Evolutionary conservation across 805 yeast species (phyloP), one percentile per base, ranked within the genome.

Genomic region (Aciculoconidium aculeatum): DNA sequence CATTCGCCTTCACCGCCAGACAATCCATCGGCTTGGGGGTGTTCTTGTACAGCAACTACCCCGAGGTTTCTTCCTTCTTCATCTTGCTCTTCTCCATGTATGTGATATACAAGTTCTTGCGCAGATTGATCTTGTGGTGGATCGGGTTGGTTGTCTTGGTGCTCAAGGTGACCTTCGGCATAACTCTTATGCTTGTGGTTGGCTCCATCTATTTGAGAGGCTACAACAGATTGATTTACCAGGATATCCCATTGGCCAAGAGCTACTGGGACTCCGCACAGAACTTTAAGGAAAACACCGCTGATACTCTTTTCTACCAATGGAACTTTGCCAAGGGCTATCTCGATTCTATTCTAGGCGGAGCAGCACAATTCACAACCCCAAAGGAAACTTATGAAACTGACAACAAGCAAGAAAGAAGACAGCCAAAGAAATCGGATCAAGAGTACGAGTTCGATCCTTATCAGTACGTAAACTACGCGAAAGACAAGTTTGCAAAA

Each of bases 181-280:
- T 51, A 21, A 20, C 39, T 1, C 19, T 47, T 17, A 17, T 50
- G 7, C 11, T 32, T 16, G 10, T 44, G 6, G 37, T 37, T 4
- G 32, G 42, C 12, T 21, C 41, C 11, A 26, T 52, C 1, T 51
- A 50, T 27, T 23, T 47, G 9, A 35, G 59, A 21, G 58, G 59
- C 1, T 37, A 37, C 33, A 31, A 32, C 11, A 27, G 38, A 4
- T 37, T 52, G n/a, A 30, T 53, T 20, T 27, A 42, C 9, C 40
- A 42, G 17, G 48, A 41, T 21, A 25, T 40, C 12, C 49, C 46
- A 9, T 21, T 27, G 21, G 7, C 17, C 22, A n/a, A n/a, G n/a
- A n/a, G n/a, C n/a, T n/a, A n/a, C n/a, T n/a, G n/a, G n/a, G n/a
- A n/a, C n/a, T n/a, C n/a, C n/a, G n/a, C n/a, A n/a, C n/a, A n/a